Conservation (phyloP, 805 yeast genomes). For the Cyberlindnera veronae region DNA sequence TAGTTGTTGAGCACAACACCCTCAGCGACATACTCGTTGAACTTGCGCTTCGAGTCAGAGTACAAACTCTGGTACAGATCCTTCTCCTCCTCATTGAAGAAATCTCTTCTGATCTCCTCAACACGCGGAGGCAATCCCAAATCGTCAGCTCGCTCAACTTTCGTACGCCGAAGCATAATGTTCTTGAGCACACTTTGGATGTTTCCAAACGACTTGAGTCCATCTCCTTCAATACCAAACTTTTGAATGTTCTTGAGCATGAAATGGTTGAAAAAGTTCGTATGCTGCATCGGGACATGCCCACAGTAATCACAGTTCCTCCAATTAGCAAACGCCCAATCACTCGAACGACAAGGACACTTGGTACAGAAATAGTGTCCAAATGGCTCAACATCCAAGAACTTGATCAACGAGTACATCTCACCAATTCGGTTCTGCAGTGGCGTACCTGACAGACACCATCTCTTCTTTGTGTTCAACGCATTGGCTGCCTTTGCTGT, state of each 20-base stretch:
- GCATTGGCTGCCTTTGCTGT: conserved; percentile 90
- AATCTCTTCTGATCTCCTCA: conserved; percentile 82
- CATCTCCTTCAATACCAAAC: conserved; percentile 78
- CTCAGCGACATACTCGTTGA: conserved; percentile 89
- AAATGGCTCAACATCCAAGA: conserved; percentile 79
- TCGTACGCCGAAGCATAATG: conserved; percentile 91
- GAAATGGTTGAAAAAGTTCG: conserved; percentile 93
- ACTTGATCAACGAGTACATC: conserved; percentile 86
- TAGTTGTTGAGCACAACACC: conserved; percentile 96
- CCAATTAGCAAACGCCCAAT: conserved; percentile 83
- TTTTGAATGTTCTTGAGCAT: conserved; percentile 92
- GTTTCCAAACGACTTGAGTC: conserved; percentile 70
- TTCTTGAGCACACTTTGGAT: conserved; percentile 72
- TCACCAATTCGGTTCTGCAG: conserved; percentile 96
- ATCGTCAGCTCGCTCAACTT: conserved; percentile 95
- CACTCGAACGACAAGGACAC: conserved; percentile 78
- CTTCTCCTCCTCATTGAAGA: conserved; percentile 91
- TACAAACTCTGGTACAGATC: conserved; percentile 87
- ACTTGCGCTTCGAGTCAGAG: conserved; percentile 80
- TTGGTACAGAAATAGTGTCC: conserved; percentile 89
- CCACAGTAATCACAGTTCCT: conserved; percentile 84
- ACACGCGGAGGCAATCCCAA: conserved; percentile 95
- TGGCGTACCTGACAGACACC: conserved; percentile 97
- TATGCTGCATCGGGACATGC: conserved; percentile 92
- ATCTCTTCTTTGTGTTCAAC: conserved; percentile 66